A percentile compares a stretch with the other conserved stretches of the same genome.
Evolutionary conservation across 257 asterid species (phyloP).

Genomic region (Cynanchum wilfordii): DNA sequence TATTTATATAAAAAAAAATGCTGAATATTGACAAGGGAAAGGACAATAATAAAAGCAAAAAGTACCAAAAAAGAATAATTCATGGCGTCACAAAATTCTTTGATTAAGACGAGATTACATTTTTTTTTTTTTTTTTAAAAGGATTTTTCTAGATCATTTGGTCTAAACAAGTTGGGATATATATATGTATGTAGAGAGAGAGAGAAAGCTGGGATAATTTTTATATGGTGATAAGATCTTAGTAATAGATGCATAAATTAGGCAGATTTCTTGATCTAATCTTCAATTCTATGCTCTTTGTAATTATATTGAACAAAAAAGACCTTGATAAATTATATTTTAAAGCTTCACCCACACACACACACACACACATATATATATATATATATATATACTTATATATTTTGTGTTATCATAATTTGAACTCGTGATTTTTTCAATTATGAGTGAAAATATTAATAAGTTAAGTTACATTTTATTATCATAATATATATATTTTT

Average conservation of each 20-base stretch:
- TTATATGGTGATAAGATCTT: not conserved
- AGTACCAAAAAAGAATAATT: not conserved
- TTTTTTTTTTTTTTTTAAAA: not conserved
- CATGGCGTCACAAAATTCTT: not conserved
- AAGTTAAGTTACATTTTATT: too few species aligned
- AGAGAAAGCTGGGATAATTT: not conserved
- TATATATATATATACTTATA: too few species aligned
- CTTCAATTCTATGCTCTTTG: not conserved
- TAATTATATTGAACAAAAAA: too few species aligned
- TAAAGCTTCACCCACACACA: too few species aligned
- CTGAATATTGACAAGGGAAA: not conserved
- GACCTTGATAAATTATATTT: too few species aligned
- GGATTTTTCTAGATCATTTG: not conserved
- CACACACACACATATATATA: too few species aligned
- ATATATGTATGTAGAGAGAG: too few species aligned
- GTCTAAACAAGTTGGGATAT: not conserved
- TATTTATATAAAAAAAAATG: not conserved
- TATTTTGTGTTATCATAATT: too few species aligned
- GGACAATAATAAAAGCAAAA: not conserved
- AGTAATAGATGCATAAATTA: too few species aligned
- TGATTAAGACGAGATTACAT: not conserved
- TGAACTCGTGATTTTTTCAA: too few species aligned
- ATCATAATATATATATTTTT: too few species aligned
- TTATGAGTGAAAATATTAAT: too few species aligned
- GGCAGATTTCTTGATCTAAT: not conserved